Conservation (phyloP, 805 yeast species). For the Pichia deserticola region DNA sequence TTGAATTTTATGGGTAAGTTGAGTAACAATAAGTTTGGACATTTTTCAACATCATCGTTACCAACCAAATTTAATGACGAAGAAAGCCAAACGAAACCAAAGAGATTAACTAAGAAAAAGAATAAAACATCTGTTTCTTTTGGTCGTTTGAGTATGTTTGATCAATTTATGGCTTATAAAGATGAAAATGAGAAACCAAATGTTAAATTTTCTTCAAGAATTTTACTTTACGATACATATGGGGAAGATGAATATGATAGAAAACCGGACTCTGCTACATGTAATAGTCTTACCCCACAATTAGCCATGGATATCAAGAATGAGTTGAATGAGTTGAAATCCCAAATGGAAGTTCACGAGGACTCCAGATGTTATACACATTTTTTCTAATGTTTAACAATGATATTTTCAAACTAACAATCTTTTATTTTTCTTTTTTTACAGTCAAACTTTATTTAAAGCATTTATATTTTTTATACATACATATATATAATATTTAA, state of each 20-base stretch:
- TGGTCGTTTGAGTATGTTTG: constrained; percentile 10
- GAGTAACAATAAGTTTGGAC: constrained; percentile 1
- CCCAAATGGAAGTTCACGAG: constrained; percentile 77
- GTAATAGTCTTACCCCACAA: constrained; percentile 82
- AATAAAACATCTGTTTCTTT: constrained; percentile 18
- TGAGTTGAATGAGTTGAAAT: constrained; percentile 73
- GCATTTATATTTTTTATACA: no score
- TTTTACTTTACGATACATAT: constrained; percentile 79
- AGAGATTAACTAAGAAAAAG: constrained; percentile 13
- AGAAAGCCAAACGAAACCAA: constrained; percentile 16
- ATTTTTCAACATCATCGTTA: constrained; percentile 10
- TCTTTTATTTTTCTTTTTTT: no score
- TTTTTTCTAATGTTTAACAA: constrained; percentile 43
- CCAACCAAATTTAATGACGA: constrained; percentile 1
- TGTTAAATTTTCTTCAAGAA: constrained; percentile 66
- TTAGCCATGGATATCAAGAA: constrained; percentile 81
- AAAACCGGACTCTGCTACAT: constrained; percentile 86
- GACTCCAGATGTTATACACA: constrained; percentile 77
- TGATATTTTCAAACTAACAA: no score
- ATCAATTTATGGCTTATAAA: constrained; percentile 2
- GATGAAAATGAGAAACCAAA: constrained; percentile 10
- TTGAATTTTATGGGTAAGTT: constrained; percentile 7
- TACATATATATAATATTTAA: no score
- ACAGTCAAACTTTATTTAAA: no score
- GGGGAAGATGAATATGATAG: constrained; percentile 82